These are phyloP conservation scores for Drechslerella stenobrocha DNA, from an alignment of 2,329 filamentous ascomycete species.

Conservation along the genomic window DNA sequence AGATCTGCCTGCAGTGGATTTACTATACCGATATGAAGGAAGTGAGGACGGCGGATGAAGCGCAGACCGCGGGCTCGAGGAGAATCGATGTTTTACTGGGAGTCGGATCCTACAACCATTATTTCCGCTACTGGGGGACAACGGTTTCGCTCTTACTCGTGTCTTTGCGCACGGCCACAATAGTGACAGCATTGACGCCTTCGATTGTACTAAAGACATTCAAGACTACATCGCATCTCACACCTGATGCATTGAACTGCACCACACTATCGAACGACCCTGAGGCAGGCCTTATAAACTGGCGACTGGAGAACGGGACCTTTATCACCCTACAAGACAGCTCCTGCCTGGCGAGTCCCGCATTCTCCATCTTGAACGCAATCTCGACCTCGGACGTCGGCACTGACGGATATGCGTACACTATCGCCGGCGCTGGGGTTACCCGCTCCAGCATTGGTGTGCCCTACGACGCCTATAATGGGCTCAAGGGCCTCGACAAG, in stretches of 20 bases:
- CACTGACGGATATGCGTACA: constrained; percentile 33
- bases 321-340: constrained; percentile 32
- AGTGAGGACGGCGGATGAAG: constrained; percentile 25
- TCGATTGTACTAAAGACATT: constrained; percentile 39
- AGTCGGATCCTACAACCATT: constrained; percentile 34
- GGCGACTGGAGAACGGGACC: constrained; percentile 31
- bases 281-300: constrained; percentile 11
- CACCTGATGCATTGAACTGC: constrained; percentile 32
- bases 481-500: constrained; percentile 34
- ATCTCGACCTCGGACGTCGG: constrained; percentile 31
- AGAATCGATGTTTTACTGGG: constrained; percentile 38
- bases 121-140: constrained; percentile 45
- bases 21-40: constrained; percentile 30
- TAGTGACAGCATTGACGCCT: constrained; percentile 36
- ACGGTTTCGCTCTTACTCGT: constrained; percentile 36
- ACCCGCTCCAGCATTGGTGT: constrained; percentile 42
- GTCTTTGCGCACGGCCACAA: constrained; percentile 23
- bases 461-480: constrained; percentile 33
- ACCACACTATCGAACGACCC: constrained; percentile 17
- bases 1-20: constrained; percentile 41
- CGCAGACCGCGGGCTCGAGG: constrained; percentile 20
- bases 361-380: constrained; percentile 26
- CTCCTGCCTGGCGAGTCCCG: constrained; percentile 32
- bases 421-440: constrained; percentile 26
- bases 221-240: constrained; percentile 33